Evolutionary conservation across 768 basidiomycete species (phyloP).

Genomic region (Mrakia hoshinonis): DNA sequence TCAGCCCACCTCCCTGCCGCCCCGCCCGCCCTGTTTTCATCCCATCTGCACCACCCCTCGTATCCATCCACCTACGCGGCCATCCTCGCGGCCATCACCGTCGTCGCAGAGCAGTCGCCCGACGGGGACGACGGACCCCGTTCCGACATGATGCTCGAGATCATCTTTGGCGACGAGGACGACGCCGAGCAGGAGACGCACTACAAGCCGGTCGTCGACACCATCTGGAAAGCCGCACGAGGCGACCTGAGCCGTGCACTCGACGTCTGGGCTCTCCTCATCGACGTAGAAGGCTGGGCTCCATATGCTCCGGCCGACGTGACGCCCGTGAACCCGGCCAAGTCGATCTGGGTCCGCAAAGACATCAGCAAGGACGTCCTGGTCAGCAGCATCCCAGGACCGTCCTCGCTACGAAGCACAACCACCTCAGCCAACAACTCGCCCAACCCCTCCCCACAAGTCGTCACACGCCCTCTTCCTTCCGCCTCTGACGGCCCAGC

Average conservation of each 20-base stretch:
- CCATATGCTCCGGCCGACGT: background rate
- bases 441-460: background rate
- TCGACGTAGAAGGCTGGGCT: constrained; percentile 7
- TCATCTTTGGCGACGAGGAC: constrained; percentile 12
- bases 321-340: background rate
- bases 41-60: constrained; percentile 13
- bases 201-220: background rate
- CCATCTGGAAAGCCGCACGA: constrained; percentile 17
- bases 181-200: background rate
- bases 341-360: background rate
- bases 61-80: constrained; percentile 6
- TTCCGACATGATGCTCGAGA: constrained; percentile 16
- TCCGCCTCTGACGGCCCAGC: background rate
- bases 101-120: background rate
- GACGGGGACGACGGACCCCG: background rate
- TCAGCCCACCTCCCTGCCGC: constrained; percentile 3
- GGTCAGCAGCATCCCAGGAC: too few species aligned
- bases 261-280: constrained; percentile 18
- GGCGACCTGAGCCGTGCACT: constrained; percentile 19
- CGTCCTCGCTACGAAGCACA: too few species aligned
- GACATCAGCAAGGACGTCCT: too few species aligned
- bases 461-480: background rate
- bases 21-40: background rate
- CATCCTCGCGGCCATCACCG: constrained; percentile 5
- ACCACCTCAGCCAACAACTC: background rate